These are phyloP conservation scores for Dimargaris xerosporica DNA, from an alignment of 192 early-diverging fungal species.

Conservation along the genomic window DNA sequence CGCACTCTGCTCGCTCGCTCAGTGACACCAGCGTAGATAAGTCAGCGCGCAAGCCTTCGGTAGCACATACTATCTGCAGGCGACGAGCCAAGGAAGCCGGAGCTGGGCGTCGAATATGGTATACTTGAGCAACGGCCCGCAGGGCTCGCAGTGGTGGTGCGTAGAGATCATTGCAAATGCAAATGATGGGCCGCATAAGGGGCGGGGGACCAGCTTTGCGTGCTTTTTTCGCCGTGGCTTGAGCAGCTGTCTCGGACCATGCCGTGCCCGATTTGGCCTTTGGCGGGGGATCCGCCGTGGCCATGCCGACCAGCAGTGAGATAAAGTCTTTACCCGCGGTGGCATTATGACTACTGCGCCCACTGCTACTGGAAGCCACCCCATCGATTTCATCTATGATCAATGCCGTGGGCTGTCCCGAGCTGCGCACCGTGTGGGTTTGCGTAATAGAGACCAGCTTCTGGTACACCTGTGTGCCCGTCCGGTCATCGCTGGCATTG, in stretches of 20 bases:
- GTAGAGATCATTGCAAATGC: constrained; percentile 96
- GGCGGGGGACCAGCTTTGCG: constrained; percentile 17
- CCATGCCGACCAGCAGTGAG: constrained; percentile 56
- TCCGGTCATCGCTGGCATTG: constrained; percentile 97
- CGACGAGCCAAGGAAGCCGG: constrained; percentile 49
- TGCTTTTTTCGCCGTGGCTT: background rate
- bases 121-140: constrained; percentile 54
- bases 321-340: constrained; percentile 36
- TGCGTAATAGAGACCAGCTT: constrained; percentile 64
- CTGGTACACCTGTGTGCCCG: constrained; percentile 50
- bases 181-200: constrained; percentile 85
- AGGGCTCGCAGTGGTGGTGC: constrained; percentile 75
- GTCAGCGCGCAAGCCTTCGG: constrained; percentile 58
- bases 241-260: background rate
- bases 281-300: constrained; percentile 19
- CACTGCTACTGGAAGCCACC: constrained; percentile 49
- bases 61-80: constrained; percentile 63
- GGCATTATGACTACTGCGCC: constrained; percentile 31
- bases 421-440: constrained; percentile 47
- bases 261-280: constrained; percentile 1
- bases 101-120: constrained; percentile 52
- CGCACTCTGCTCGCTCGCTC: constrained; percentile 64
- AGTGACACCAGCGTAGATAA: constrained; percentile 57
- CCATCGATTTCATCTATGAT: constrained; percentile 98
- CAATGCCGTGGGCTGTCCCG: constrained; percentile 58